These are phyloP conservation scores for Pseudocercospora macadamiae DNA, from an alignment of 2,329 filamentous ascomycete species.

Conservation along the genomic window DNA sequence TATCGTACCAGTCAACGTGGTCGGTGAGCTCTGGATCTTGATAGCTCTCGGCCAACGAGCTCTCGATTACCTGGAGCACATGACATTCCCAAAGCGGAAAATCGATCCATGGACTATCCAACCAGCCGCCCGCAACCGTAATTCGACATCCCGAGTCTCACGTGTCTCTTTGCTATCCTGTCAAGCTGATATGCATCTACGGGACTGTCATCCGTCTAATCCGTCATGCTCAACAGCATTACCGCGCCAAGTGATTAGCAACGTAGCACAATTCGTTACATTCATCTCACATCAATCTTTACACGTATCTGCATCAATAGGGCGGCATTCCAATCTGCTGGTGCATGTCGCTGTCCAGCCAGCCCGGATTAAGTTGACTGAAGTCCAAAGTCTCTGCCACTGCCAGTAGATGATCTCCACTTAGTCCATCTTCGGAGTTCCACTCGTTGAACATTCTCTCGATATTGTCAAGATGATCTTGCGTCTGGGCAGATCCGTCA, in stretches of 20 bases:
- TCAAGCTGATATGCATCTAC: background rate
- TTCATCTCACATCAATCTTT: background rate
- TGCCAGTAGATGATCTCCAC: slow-evolving; percentile 25
- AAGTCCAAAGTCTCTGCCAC: slow-evolving; percentile 27
- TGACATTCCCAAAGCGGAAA: slow-evolving; percentile 3
- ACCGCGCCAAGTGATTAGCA: background rate
- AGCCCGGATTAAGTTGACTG: slow-evolving; percentile 24
- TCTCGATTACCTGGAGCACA: background rate
- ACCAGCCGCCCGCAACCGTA: background rate
- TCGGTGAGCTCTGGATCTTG: background rate
- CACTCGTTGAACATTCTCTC: slow-evolving; percentile 19
- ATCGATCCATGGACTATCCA: background rate
- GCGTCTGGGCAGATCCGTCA: background rate
- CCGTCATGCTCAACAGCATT: background rate
- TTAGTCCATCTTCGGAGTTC: slow-evolving; percentile 26
- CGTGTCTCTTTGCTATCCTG: background rate
- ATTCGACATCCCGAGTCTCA: background rate
- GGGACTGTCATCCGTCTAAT: background rate
- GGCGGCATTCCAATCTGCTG: slow-evolving; percentile 4
- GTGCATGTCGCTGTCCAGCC: slow-evolving; percentile 11
- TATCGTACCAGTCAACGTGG: background rate
- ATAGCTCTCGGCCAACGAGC: slow-evolving; percentile 5
- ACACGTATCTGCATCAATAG: background rate
- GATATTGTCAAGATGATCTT: slow-evolving; percentile 10
- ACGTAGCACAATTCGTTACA: background rate